Base-by-base conservation (phyloP, 345 rosid species). In the Passiflora organensis region DNA sequence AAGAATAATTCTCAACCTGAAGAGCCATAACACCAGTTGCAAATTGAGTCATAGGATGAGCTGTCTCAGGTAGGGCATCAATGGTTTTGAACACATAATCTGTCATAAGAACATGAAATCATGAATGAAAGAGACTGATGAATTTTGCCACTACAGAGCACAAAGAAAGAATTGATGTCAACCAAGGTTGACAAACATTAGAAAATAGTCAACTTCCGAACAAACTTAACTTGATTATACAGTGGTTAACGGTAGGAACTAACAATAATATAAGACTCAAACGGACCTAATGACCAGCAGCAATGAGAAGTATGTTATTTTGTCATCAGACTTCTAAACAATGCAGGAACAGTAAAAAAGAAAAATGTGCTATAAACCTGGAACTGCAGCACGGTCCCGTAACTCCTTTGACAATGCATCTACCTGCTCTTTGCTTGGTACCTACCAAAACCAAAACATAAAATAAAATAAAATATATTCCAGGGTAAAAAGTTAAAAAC, bases 41-140 rank as follows among this genome's bases (percentile, higher is more conserved):
- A 78, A 93, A 89, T 62, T 93, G 96, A 65, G 99, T 93, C 99
- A 93, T 93, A 25, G 99, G 99, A 68, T 93, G 99, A 55, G 99
- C 91, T 13, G 91, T 73, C 44, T 70, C 71, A 62, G 96, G 96
- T 56, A 93, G 79, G 49, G 95, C 87, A 76, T 93, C 99, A 45
- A 93, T 86, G 48, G 91, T 85, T 79, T 89, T 86, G 55, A 63
- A 93, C 59, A 83, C 95, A 59, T 88, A 84, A 76, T 89, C 96
- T 93, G 83, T 72, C 74, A 52, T 48, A 18, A 63, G 52, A 44
- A 39, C 14, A 4, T 21, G 53, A 56, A n/a, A 48, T 6, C 14
- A 37, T 4, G 21, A 59, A 61, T 43, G 6, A 2, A 37, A 1
- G 41, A 37, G 13, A 37, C 13, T 2, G 13, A 37, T 6, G 13